These are phyloP conservation scores for Periconia sp. DNA, from an alignment of 2,329 filamentous ascomycete species.

Conservation along the genomic window DNA sequence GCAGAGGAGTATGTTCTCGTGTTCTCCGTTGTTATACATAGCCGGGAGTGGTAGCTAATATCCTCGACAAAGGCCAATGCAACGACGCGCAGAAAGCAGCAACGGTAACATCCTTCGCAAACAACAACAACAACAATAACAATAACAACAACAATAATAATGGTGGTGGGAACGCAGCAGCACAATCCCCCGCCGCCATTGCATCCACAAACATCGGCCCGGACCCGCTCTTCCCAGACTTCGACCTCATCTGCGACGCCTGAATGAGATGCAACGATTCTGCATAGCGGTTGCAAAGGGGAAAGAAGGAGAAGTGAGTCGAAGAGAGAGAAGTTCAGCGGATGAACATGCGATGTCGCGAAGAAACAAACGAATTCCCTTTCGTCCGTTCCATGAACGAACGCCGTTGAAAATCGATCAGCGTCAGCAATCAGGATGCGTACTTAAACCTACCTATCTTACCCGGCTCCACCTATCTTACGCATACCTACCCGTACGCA, in stretches of 20 bases:
- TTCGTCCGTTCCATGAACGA: too few species aligned
- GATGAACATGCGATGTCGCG: too few species aligned
- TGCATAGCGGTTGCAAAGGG: background rate
- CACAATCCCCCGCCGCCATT: constrained; percentile 1
- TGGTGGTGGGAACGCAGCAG: background rate
- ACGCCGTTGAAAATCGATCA: too few species aligned
- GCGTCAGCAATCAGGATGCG: too few species aligned
- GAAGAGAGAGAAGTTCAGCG: too few species aligned
- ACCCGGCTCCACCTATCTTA: too few species aligned
- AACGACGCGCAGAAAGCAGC: constrained; percentile 29
- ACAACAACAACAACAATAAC: background rate
- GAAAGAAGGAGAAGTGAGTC: background rate
- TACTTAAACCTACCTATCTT: too few species aligned
- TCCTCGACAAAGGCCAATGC: constrained; percentile 25
- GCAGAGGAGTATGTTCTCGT: constrained; percentile 51
- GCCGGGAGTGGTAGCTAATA: background rate
- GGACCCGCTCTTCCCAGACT: constrained; percentile 41
- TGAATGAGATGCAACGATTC: background rate
- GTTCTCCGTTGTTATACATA: background rate
- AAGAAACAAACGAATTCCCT: too few species aligned
- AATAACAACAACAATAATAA: background rate
- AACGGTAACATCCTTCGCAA: constrained; percentile 27
- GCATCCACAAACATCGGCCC: constrained; percentile 36
- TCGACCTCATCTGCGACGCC: constrained; percentile 40
- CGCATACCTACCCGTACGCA: too few species aligned